Evolutionary conservation across 2,329 filamentous ascomycete species (phyloP).

Genomic region (Atkinsonella texensis): DNA sequence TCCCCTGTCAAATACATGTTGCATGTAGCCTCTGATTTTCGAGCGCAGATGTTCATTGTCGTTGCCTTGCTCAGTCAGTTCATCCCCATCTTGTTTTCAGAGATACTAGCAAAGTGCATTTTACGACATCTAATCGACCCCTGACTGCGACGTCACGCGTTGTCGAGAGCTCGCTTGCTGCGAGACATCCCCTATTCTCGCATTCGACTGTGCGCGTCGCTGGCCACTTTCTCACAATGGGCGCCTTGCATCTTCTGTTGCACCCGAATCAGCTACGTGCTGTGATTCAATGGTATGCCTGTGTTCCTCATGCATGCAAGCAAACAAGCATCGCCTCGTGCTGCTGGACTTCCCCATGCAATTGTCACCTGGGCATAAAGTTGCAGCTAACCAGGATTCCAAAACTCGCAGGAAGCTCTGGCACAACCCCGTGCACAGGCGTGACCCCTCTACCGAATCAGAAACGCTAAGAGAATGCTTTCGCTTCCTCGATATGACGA

Average conservation of each 20-base stretch:
- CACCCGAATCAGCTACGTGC: constrained; percentile 70
- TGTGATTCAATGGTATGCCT: constrained; percentile 72
- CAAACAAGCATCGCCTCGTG: neutral
- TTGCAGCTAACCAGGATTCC: neutral
- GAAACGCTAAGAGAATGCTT: constrained; percentile 72
- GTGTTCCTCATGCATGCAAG: constrained; percentile 8
- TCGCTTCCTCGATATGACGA: constrained; percentile 73
- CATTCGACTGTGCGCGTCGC: neutral
- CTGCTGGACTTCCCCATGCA: neutral
- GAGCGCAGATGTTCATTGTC: neutral
- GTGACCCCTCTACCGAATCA: constrained; percentile 64
- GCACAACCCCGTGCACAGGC: constrained; percentile 86
- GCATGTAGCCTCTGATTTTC: neutral
- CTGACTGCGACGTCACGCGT: neutral
- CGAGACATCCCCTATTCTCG: neutral
- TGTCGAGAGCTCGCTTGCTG: neutral
- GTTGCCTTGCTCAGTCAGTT: neutral
- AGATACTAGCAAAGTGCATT: neutral
- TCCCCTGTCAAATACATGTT: neutral
- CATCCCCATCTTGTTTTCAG: neutral
- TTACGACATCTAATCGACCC: neutral
- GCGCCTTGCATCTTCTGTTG: constrained; percentile 56
- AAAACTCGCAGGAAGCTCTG: constrained; percentile 65
- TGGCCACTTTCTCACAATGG: constrained; percentile 34
- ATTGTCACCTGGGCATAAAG: neutral